These are phyloP conservation scores for Leptographium galeiforme DNA, from an alignment of 2,329 filamentous ascomycete genomes.

Conservation along the genomic window DNA sequence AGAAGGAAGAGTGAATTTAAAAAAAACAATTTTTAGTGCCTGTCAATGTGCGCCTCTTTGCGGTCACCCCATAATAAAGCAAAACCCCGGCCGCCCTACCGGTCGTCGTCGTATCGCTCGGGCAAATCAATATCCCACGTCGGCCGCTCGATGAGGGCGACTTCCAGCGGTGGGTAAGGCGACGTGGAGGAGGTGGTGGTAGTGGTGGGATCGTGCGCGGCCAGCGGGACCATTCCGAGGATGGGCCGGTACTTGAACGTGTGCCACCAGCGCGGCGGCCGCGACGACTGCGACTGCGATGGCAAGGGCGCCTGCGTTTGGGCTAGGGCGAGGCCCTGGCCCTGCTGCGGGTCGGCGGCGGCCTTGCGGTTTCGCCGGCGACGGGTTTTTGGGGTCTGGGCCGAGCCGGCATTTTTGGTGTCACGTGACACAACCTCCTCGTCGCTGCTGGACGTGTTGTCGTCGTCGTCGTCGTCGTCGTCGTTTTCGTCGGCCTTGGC, in stretches of 20 bases:
- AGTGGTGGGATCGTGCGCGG: not conserved
- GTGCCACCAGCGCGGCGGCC: conserved; percentile 48
- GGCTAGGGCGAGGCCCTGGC: no score
- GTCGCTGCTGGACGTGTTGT: not conserved
- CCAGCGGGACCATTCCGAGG: conserved; percentile 50
- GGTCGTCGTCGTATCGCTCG: conserved; percentile 39
- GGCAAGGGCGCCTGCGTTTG: not conserved
- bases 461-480: conserved; percentile 18
- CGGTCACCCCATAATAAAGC: no score
- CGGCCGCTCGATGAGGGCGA: conserved; percentile 79
- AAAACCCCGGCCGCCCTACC: no score
- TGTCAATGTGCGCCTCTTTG: no score
- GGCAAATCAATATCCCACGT: conserved; percentile 70
- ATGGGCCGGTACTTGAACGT: conserved; percentile 94
- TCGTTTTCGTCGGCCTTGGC: conserved; percentile 20
- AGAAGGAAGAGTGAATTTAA: no score
- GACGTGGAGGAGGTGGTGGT: not conserved
- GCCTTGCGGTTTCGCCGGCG: not conserved
- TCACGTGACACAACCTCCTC: conserved; percentile 13
- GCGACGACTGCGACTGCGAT: not conserved
- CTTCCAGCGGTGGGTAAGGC: conserved; percentile 44
- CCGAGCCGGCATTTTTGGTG: conserved; percentile 13
- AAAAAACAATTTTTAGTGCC: no score
- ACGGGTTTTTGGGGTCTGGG: conserved; percentile 6
- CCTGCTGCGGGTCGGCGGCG: no score